Percentiles rank a stretch among this genome's conserved stretches.
phyloP scores from a whole-genome alignment of 768 basidiomycete species.

The Kwoniella dendrophila region DNA sequence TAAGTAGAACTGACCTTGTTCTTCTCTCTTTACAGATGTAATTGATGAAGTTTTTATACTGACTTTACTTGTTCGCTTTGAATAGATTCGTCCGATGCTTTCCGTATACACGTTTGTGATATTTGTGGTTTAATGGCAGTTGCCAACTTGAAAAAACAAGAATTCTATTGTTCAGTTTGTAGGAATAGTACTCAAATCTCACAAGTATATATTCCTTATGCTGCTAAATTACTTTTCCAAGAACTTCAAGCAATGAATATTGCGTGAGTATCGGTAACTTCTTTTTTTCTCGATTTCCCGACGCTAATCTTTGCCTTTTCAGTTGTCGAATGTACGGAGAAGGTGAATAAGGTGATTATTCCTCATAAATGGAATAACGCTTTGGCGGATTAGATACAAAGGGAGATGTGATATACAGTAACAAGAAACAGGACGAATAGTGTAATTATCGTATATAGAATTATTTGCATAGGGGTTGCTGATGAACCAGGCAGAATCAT shows the following conservation, averaged over 20 bases:
- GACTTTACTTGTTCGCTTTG: no score
- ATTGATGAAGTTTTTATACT: no score
- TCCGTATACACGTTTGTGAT: constrained; percentile 48
- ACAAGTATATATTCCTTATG: constrained; percentile 70
- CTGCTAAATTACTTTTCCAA: constrained; percentile 95
- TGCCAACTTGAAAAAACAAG: constrained; percentile 99
- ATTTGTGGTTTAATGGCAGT: constrained; percentile 93
- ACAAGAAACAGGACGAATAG: no score
- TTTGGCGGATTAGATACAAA: no score
- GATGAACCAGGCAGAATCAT: no score
- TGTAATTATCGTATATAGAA: no score
- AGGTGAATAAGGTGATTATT: constrained; percentile 25
- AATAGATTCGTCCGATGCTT: constrained; percentile 54
- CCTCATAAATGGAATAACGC: no score
- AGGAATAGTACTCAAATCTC: constrained; percentile 95
- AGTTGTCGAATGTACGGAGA: constrained; percentile 42
- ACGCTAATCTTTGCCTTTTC: not conserved
- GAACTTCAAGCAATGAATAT: constrained; percentile 57
- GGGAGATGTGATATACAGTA: no score
- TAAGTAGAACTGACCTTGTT: no score
- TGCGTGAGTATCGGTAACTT: constrained; percentile 33
- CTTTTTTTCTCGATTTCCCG: not conserved
- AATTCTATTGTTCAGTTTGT: constrained; percentile 95
- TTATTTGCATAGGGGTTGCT: no score
- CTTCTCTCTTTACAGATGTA: no score